Percentiles rank a stretch among this genome's conserved stretches.
Conservation (phyloP, 2,329 filamentous ascomycete species). For the Colletotrichum sp. region DNA sequence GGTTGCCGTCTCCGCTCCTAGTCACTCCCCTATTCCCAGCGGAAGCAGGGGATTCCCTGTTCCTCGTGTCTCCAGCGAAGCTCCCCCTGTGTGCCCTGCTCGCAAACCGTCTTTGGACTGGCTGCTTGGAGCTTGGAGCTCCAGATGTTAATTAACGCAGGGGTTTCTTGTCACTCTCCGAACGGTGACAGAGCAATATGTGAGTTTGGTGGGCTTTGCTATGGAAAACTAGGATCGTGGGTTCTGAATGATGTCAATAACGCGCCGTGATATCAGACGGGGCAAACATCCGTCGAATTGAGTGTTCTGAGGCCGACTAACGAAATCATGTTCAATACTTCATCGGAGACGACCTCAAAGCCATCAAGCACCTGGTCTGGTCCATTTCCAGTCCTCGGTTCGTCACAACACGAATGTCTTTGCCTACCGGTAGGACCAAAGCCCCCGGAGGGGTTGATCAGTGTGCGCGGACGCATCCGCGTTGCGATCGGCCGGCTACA, state of each 20-base stretch:
- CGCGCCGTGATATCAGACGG: not conserved
- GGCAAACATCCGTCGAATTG: not conserved
- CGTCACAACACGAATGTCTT: not conserved
- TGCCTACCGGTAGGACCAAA: not conserved
- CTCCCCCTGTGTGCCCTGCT: not conserved
- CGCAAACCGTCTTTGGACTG: constrained; percentile 1
- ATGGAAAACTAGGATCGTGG: constrained; percentile 1
- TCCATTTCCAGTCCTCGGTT: not conserved
- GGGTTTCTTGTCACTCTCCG: not conserved
- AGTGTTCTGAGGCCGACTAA: not conserved
- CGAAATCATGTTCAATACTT: not conserved
- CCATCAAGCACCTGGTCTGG: not conserved
- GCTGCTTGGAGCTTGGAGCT: not conserved
- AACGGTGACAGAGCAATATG: constrained; percentile 18
- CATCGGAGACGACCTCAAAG: not conserved
- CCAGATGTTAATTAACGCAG: constrained; percentile 9
- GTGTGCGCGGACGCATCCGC: constrained; percentile 7
- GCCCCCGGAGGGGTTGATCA: not conserved
- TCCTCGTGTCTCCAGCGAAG: not conserved
- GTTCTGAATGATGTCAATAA: constrained; percentile 9
- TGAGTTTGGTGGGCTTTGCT: constrained; percentile 1
- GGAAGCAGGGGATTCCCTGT: not conserved
- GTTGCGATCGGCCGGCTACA: constrained; percentile 12
- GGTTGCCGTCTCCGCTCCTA: constrained; percentile 14
- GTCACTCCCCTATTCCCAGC: not conserved